A percentile compares a stretch with the other conserved stretches of the same genome.
These are phyloP conservation scores for Candida tetrigidarum DNA, from an alignment of 1,139 yeast species.

Conservation along the genomic window DNA sequence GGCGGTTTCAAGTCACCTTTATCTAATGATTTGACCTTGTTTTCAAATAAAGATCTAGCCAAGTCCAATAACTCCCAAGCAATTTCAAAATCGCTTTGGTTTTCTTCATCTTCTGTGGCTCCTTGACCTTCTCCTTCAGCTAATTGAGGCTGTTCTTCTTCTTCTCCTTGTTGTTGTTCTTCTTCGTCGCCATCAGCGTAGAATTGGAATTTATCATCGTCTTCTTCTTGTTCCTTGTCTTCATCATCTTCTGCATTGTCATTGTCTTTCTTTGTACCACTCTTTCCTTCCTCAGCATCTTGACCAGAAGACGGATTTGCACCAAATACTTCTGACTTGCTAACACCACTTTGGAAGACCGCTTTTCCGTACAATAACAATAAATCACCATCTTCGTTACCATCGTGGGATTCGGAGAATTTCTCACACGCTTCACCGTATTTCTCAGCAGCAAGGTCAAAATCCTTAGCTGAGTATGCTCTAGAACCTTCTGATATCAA, in stretches of 20 bases:
- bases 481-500: slow-evolving; percentile 63
- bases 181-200: slow-evolving; percentile 50
- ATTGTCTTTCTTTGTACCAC: slow-evolving; percentile 23
- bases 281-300: slow-evolving; percentile 10
- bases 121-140: slow-evolving; percentile 39
- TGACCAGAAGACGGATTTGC: slow-evolving; percentile 38
- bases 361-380: slow-evolving; percentile 81
- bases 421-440: slow-evolving; percentile 78
- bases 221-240: slow-evolving; percentile 25
- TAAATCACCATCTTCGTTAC: slow-evolving; percentile 70
- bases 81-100: slow-evolving; percentile 75
- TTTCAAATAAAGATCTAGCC: slow-evolving; percentile 66
- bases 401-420: slow-evolving; percentile 46
- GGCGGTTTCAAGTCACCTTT: slow-evolving; percentile 29
- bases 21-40: slow-evolving; percentile 35
- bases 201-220: slow-evolving; percentile 55
- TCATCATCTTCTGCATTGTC: slow-evolving; percentile 21
- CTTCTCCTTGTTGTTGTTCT: slow-evolving; percentile 33
- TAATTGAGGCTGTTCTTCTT: slow-evolving; percentile 20
- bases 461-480: slow-evolving; percentile 64
- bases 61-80: slow-evolving; percentile 90
- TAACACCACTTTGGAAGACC: slow-evolving; percentile 75
- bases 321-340: slow-evolving; percentile 81
- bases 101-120: slow-evolving; percentile 40
- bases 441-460: slow-evolving; percentile 68